Evolutionary conservation across 2,329 filamentous ascomycete genomes (phyloP), one percentile per base, ranked within the genome.

Genomic region (Akanthomyces lecanii): DNA sequence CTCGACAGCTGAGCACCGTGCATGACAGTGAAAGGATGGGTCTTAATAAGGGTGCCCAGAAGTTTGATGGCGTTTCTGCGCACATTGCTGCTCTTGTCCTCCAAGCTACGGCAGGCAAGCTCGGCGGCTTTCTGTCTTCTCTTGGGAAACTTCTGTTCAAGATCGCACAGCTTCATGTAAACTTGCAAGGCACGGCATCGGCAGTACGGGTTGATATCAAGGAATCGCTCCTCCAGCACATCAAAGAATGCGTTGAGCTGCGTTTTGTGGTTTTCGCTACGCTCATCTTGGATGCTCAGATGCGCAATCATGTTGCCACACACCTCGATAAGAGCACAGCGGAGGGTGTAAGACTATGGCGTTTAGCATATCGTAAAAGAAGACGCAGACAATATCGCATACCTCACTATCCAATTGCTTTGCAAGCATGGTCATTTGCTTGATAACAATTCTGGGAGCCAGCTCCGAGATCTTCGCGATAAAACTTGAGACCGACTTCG

Each of bases 71-170:
- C 93, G 73, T 98, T 98, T 64, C 93, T 86, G 65, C 95, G 85
- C 38, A 99, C 95, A 70, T 98, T 96, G 76, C 95, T 99, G 78
- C 94, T 98, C 81, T 96, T 98, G 78, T 99, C 96, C 74, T 97
- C 91, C 3, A 99, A 81, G 74, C 94, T 98, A 69, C 91, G 86
- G 63, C 90, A 88, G 1, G 95, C 93, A 30, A 97, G 81, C 73
- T 97, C 92, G 1, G 94, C 90, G 4, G 89, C 94, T 71, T 85
- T 89, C 74, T 97, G 93, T 65, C 95, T 84, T 62, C 93, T 85
- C 77, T 97, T 97, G 44, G 93, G 92, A 70, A 96, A 97, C 73
- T 98, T 98, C 67, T 94, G 91, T 53, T 97, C 92, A n/a, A 98
- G 82, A 63, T 97, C 92, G 70, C 93, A 97, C 14, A 99, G 83